These are phyloP conservation scores for Neurospora sublineolata DNA, from an alignment of 495 filamentous ascomycete genomes.

Conservation along the genomic window DNA sequence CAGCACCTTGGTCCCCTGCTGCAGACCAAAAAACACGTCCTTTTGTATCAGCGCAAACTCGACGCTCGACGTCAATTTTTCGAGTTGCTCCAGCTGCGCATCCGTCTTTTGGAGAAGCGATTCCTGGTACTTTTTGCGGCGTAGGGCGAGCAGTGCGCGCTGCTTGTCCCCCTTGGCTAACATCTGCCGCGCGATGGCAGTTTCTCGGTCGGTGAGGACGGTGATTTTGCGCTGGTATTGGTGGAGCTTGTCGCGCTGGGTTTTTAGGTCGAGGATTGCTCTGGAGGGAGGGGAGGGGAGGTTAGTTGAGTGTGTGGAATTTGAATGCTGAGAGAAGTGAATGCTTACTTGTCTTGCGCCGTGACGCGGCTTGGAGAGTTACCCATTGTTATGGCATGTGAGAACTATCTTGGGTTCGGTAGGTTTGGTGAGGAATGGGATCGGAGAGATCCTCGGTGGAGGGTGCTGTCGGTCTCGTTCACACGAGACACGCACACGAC, in stretches of 20 bases:
- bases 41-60: constrained; percentile 95
- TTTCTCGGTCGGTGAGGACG: constrained; percentile 72
- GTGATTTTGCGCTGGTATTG: constrained; percentile 87
- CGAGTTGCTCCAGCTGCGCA: constrained; percentile 74
- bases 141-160: constrained; percentile 76
- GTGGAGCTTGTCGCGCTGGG: constrained; percentile 84
- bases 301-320: too few species aligned
- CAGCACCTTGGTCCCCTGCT: constrained; percentile 83
- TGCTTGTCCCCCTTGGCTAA: constrained; percentile 62
- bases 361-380: constrained; percentile 34
- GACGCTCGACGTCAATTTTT: constrained; percentile 70
- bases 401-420: neutral
- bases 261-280: constrained; percentile 93
- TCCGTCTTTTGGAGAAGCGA: constrained; percentile 83
- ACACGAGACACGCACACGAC: neutral
- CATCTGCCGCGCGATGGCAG: constrained; percentile 68
- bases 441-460: neutral
- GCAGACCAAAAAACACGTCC: constrained; percentile 82
- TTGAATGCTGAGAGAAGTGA: too few species aligned
- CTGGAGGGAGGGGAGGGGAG: constrained; percentile 9
- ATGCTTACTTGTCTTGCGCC: constrained; percentile 40
- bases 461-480: neutral
- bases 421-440: neutral
- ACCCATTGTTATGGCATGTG: constrained; percentile 25
- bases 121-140: constrained; percentile 95